Evolutionary conservation across 2,329 filamentous ascomycete genomes (phyloP), one percentile per base, ranked within the genome.

Genomic region (Verticillium alfalfae): DNA sequence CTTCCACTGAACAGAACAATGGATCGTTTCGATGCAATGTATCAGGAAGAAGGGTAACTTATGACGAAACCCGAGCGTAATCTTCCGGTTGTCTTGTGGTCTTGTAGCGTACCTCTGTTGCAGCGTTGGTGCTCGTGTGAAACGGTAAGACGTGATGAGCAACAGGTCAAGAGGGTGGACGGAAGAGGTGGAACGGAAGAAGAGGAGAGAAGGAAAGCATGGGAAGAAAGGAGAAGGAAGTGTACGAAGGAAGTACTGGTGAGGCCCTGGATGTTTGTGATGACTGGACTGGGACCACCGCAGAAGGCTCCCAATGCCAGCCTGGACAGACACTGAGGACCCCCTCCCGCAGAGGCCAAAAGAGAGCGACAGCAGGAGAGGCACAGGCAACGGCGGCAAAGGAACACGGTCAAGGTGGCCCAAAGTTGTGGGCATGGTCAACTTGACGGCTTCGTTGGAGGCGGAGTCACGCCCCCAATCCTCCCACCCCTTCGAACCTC

Each of bases 181-280:
- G 45, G 52, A 58, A 55, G 22, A 18, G 41, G 57, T n/a, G 38
- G 52, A 13, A 37, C 12, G 15, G 38, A 18, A 31, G 26, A 38
- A 56, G 34, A 31, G 57, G 37, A 37, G 60, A 36, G 62, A 39
- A 57, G 22, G 39, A n/a, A 45, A 45, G n/a, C 39, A n/a, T 65
- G 59, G 45, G 38, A 26, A 39, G 38, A 45, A 56, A 41, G 45
- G 59, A 62, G 56, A 56, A 62, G 56, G 49, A 39, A 54, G 58
- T 57, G 59, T 63, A 57, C 56, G 36, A 54, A 57, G 39, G 49
- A 59, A 37, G 61, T 31, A 45, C 37, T 22, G 56, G 57, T 54
- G 22, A 49, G 38, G 57, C 41, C 41, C 52, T 60, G 54, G 34
- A 57, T 34, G 58, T 36, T 22, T 52, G 45, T 52, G 45, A 13